Percentiles rank a stretch among this genome's conserved stretches.
These are phyloP conservation scores for Flaveria trinervia DNA, from an alignment of 129 eudicot genomes.

Conservation along the genomic window DNA sequence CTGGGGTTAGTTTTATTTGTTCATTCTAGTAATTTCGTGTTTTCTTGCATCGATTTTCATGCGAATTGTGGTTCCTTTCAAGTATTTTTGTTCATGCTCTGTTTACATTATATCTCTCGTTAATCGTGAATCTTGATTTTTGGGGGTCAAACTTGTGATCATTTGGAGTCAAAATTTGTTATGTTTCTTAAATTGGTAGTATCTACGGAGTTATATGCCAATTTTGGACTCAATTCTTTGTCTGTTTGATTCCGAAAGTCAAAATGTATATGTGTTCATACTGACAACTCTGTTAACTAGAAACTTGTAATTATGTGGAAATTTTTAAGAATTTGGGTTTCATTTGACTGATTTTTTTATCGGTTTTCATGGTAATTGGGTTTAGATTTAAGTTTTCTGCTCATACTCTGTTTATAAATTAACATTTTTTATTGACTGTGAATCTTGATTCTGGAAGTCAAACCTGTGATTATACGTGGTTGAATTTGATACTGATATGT, in stretches of 20 bases:
- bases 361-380: constrained; percentile 10
- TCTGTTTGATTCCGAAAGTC: constrained; percentile 22
- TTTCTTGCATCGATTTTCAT: background rate
- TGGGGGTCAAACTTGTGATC: background rate
- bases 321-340: too few species aligned
- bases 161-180: background rate
- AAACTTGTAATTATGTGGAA: background rate
- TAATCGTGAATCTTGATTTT: background rate
- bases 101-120: background rate
- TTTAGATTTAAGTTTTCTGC: constrained; percentile 2
- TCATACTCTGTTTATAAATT: constrained; percentile 9
- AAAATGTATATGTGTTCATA: constrained; percentile 4
- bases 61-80: background rate
- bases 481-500: constrained; percentile 6
- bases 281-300: background rate
- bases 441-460: background rate
- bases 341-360: too few species aligned
- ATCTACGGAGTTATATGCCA: background rate
- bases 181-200: too few species aligned
- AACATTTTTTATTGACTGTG: background rate
- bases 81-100: too few species aligned
- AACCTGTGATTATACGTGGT: background rate
- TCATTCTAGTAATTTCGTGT: background rate
- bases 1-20: constrained; percentile 35
- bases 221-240: constrained; percentile 13